Evolutionary conservation across 192 early-diverging fungal genomes (phyloP).

Genomic region (Linnemannia schmuckeri): DNA sequence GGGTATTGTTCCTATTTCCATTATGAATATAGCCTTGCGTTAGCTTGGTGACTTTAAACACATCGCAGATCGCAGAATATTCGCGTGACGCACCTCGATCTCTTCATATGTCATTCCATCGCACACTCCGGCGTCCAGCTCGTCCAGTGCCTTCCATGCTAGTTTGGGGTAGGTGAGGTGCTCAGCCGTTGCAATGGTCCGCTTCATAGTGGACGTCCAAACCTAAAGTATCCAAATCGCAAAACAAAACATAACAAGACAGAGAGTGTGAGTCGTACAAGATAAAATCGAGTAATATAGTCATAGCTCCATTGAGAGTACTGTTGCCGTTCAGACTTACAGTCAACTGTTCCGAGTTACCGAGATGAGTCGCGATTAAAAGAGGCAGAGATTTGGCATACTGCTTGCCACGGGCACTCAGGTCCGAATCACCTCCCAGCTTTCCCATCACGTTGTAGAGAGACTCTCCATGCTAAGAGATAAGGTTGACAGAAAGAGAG

Average conservation of each 20-base stretch:
- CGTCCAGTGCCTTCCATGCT: conserved; percentile 98
- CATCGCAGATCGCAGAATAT: not conserved
- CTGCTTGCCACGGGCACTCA: conserved; percentile 87
- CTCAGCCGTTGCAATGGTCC: conserved; percentile 92
- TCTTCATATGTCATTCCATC: conserved; percentile 99
- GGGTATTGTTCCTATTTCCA: conserved; percentile 79
- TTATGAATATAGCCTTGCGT: not conserved
- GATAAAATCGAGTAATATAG: not conserved
- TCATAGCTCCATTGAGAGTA: not conserved
- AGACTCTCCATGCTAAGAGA: conserved; percentile 88
- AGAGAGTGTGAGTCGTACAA: not conserved
- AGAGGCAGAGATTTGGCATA: conserved; percentile 90
- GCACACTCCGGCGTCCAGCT: conserved; percentile 96
- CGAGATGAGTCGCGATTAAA: conserved; percentile 82
- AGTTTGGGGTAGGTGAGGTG: conserved; percentile 88
- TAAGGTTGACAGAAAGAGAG: not conserved
- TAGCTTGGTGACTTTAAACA: not conserved
- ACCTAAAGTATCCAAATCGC: conserved; percentile 55
- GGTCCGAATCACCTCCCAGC: conserved; percentile 94
- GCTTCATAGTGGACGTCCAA: conserved; percentile 96
- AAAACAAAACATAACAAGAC: not conserved
- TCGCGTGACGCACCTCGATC: conserved; percentile 74
- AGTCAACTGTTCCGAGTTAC: conserved; percentile 76
- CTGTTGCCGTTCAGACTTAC: conserved; percentile 41
- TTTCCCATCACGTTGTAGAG: conserved; percentile 93